Evolutionary conservation across 441 rosid genomes (phyloP).

Genomic region (Breynia disticha): DNA sequence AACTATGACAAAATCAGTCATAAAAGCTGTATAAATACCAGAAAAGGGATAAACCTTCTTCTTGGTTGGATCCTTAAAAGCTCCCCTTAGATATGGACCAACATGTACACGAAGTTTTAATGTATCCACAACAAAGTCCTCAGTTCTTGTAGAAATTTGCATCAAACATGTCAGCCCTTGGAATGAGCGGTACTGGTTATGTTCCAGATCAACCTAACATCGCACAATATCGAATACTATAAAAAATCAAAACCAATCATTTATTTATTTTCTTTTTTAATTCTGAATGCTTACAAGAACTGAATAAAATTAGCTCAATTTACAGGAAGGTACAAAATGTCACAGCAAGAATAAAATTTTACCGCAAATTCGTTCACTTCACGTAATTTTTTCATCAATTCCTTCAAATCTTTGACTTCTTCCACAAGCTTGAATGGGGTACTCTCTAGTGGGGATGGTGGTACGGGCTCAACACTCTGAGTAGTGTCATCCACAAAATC

Average conservation of each 20-base stretch:
- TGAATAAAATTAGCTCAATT: too few species aligned
- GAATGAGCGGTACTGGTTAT: slow-evolving; percentile 90
- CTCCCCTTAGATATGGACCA: slow-evolving; percentile 76
- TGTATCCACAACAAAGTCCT: slow-evolving; percentile 80
- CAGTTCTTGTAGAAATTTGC: slow-evolving; percentile 90
- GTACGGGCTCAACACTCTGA: slow-evolving; percentile 28
- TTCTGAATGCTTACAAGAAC: too few species aligned
- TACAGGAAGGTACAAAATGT: too few species aligned
- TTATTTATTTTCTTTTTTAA: background rate
- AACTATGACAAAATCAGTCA: slow-evolving; percentile 11
- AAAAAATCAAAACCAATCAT: slow-evolving; percentile 2
- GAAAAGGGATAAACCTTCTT: slow-evolving; percentile 49
- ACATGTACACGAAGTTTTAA: slow-evolving; percentile 74
- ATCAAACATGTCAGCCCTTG: slow-evolving; percentile 96
- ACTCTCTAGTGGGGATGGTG: slow-evolving; percentile 38
- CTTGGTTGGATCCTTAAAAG: slow-evolving; percentile 84
- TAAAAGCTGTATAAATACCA: slow-evolving; percentile 4
- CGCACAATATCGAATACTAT: background rate
- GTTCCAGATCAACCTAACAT: slow-evolving; percentile 87
- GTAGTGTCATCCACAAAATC: slow-evolving; percentile 56
- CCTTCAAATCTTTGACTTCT: slow-evolving; percentile 72
- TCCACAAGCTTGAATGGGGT: slow-evolving; percentile 66
- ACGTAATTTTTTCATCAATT: slow-evolving; percentile 54
- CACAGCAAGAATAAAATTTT: slow-evolving; percentile 6
- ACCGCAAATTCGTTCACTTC: slow-evolving; percentile 73